These are phyloP conservation scores for Sordariomycetes sp. DNA, from an alignment of 2,329 filamentous ascomycete genomes.

Conservation along the genomic window DNA sequence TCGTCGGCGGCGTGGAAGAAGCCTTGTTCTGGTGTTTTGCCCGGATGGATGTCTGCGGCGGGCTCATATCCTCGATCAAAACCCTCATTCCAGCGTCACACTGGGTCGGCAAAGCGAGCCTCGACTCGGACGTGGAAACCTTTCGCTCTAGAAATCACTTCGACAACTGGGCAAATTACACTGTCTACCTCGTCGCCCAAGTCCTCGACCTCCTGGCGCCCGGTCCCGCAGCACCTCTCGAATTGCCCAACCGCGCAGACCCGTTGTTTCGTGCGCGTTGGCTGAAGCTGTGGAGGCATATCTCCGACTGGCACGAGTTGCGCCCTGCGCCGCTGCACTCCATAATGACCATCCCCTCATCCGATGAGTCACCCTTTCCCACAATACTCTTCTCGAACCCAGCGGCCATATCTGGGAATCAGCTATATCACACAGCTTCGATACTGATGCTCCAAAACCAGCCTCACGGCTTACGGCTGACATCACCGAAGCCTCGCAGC, in stretches of 20 bases:
- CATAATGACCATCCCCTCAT: conserved; percentile 21
- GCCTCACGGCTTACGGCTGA: conserved; percentile 27
- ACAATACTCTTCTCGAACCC: conserved; percentile 40
- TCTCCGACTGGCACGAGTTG: conserved; percentile 29
- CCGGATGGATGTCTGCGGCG: conserved; percentile 45
- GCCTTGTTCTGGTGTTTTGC: conserved; percentile 47
- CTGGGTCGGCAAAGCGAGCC: conserved; percentile 28
- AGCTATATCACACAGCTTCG: conserved; percentile 43
- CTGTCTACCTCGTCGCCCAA: conserved; percentile 37
- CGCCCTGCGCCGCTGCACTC: conserved; percentile 25
- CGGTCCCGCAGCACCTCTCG: conserved; percentile 18
- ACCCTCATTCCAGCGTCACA: conserved; percentile 37
- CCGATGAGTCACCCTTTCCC: conserved; percentile 37
- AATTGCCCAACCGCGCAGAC: conserved; percentile 3
- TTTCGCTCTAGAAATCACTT: conserved; percentile 25
- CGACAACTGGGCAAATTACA: conserved; percentile 40
- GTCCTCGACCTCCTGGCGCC: conserved; percentile 24
- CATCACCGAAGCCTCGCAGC: conserved; percentile 19
- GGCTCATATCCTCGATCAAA: conserved; percentile 38
- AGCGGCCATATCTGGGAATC: conserved; percentile 43
- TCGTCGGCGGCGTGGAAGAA: conserved; percentile 37
- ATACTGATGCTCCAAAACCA: conserved; percentile 40
- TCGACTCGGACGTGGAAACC: conserved; percentile 20
- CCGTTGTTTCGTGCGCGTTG: conserved; percentile 18
- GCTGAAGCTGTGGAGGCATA: conserved; percentile 25